Evolutionary conservation across 495 filamentous ascomycete genomes (phyloP).

Genomic region (Pseudevernia furfuracea): DNA sequence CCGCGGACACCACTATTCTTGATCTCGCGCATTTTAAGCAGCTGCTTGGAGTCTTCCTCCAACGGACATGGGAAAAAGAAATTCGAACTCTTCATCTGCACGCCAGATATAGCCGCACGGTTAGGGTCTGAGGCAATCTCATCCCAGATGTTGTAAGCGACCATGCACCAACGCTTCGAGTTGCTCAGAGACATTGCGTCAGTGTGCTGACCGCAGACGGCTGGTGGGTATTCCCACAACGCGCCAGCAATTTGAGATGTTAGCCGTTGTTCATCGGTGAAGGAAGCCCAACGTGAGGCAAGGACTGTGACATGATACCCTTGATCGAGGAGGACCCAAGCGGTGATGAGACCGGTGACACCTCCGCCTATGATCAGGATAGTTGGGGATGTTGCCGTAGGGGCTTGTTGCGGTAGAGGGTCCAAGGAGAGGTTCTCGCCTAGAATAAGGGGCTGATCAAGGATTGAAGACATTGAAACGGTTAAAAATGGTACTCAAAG

Average conservation of each 20-base stretch:
- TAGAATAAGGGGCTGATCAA: neutral
- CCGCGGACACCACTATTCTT: constrained; percentile 32
- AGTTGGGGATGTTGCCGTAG: constrained; percentile 4
- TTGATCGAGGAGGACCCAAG: constrained; percentile 43
- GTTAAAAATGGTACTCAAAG: neutral
- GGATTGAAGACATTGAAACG: neutral
- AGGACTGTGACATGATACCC: constrained; percentile 45
- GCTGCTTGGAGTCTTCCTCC: constrained; percentile 31
- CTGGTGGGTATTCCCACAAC: constrained; percentile 45
- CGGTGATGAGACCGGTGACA: constrained; percentile 37
- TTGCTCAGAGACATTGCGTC: constrained; percentile 34
- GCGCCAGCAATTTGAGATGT: constrained; percentile 47
- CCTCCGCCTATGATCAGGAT: constrained; percentile 41
- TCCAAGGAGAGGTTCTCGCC: constrained; percentile 8
- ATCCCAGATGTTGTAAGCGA: constrained; percentile 38
- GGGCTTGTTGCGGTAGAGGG: constrained; percentile 6
- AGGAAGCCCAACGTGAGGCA: constrained; percentile 39
- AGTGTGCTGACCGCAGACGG: constrained; percentile 42
- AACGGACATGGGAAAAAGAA: constrained; percentile 37
- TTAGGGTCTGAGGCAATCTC: constrained; percentile 32
- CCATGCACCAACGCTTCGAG: constrained; percentile 41
- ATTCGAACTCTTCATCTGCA: constrained; percentile 35
- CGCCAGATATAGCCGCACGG: constrained; percentile 34
- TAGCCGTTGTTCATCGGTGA: constrained; percentile 31
- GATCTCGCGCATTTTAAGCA: constrained; percentile 36